Conservation (phyloP, 1,139 yeast species). For the Geotrichum histeridarum region DNA sequence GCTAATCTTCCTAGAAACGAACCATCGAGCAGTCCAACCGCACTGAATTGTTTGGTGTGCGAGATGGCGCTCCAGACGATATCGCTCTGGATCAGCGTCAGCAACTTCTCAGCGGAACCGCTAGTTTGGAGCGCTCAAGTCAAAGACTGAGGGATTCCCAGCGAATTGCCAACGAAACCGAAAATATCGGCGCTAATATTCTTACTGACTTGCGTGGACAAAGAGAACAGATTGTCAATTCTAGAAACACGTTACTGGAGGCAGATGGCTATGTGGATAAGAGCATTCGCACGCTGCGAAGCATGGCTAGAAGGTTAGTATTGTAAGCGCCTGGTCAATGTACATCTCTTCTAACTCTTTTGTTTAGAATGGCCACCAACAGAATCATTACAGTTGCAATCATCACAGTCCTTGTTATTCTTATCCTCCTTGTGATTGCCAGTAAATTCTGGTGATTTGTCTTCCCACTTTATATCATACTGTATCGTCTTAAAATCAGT, state of each 20-base stretch:
- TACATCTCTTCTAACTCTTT: neutral
- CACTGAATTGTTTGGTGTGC: constrained; percentile 59
- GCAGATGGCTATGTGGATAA: constrained; percentile 93
- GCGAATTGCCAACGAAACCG: constrained; percentile 88
- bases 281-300: constrained; percentile 75
- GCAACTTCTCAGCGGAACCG: constrained; percentile 70
- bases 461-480: neutral
- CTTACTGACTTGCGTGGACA: constrained; percentile 86
- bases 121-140: constrained; percentile 74
- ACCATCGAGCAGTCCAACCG: constrained; percentile 54
- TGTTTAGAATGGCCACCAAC: constrained; percentile 77
- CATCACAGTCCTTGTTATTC: constrained; percentile 75
- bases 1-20: constrained; percentile 46
- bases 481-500: too few species aligned
- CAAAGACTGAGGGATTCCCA: constrained; percentile 85
- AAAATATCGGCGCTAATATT: constrained; percentile 84
- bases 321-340: neutral
- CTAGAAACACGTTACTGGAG: constrained; percentile 76
- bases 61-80: constrained; percentile 41
- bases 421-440: constrained; percentile 79
- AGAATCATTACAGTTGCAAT: constrained; percentile 92
- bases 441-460: constrained; percentile 64
- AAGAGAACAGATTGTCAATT: constrained; percentile 82
- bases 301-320: constrained; percentile 67
- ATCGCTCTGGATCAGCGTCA: constrained; percentile 69